Evolutionary conservation across 2,329 filamentous ascomycete species (phyloP), one percentile per base, ranked within the genome.

Genomic region (Orbilia ellipsospora): DNA sequence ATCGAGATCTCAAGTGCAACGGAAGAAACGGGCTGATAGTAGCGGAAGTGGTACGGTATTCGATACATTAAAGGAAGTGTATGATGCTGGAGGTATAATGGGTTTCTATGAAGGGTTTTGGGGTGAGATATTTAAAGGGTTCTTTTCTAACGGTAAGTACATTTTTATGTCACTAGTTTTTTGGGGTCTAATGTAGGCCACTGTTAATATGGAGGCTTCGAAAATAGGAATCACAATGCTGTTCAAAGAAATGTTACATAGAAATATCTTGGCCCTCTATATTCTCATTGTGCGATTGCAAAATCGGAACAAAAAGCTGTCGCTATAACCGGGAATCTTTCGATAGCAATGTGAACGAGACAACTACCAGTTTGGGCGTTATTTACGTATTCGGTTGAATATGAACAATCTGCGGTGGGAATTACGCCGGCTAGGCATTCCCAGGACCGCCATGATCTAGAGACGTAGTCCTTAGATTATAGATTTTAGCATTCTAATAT

Each of bases 61-160:
- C n/a, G 67, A 76, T 13, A 48, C 77, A 16, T 66, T 79, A 16
- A 74, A 68, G 45, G 78, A 78, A 36, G 88, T 88, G 44, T 83
- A 85, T 36, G 86, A 85, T 54, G 85, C 83, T 0, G 92, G 96
- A 80, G 93, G 93, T 0, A 74, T 90, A 0, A 80, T 81, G 2
- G 90, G 89, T 0, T 83, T 96, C 7, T 97, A 96, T 80, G 88
- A 90, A 57, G 93, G 93, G 4, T 84, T 96, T 0, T 86, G 86
- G 13, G 91, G 89, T 3, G 92, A 96, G 82, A 85, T 96, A 2
- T 82, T 94, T 7, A 94, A 93, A 80, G 91, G 91, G 0, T 96
- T 96, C 83, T 90, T 97, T 79, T 90, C 89, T 20, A 93, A 97
- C 80, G 93, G 93, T 79, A 73, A 44, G 64, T 23, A 56, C 23